These are phyloP conservation scores for Asclepias syriaca DNA, from an alignment of 257 asterid species.

Conservation along the genomic window DNA sequence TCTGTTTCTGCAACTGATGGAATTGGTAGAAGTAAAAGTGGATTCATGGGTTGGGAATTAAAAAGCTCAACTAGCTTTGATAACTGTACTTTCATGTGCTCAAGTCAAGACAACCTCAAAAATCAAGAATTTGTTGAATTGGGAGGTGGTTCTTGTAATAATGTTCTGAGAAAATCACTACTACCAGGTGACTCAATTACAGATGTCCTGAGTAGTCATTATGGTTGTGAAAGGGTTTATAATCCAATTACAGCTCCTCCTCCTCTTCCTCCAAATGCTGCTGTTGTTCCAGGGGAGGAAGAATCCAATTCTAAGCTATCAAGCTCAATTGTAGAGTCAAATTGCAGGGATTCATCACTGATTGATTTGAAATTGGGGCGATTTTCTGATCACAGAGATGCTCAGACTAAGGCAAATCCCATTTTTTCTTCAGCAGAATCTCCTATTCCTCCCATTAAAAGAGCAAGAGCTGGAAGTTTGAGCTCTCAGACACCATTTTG, in stretches of 20 bases:
- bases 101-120: slow-evolving; percentile 19
- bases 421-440: slow-evolving; percentile 24
- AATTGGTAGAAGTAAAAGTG: slow-evolving; percentile 16
- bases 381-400: slow-evolving; percentile 27
- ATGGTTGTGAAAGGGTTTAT: slow-evolving; percentile 8
- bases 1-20: slow-evolving; percentile 27
- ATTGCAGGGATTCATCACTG: slow-evolving; percentile 24
- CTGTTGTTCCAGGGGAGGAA: slow-evolving; percentile 23
- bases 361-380: slow-evolving; percentile 42
- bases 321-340: slow-evolving; percentile 23
- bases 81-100: slow-evolving; percentile 12
- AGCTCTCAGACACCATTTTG: slow-evolving; percentile 30
- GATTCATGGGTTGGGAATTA: slow-evolving; percentile 26
- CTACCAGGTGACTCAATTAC: slow-evolving; percentile 19
- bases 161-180: slow-evolving; percentile 18
- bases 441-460: slow-evolving; percentile 26
- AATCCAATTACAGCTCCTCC: slow-evolving; percentile 3
- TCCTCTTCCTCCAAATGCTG: slow-evolving; percentile 3
- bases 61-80: slow-evolving; percentile 23
- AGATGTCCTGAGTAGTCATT: slow-evolving; percentile 19
- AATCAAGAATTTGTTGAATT: slow-evolving; percentile 24
- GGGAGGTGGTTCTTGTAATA: slow-evolving; percentile 14
- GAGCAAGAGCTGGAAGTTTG: slow-evolving; percentile 30
- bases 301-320: slow-evolving; percentile 31
- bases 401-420: slow-evolving; percentile 7